A percentile compares a stretch with the other conserved stretches of the same genome.
Conservation (phyloP, 2,329 filamentous ascomycete species). For the Akanthomyces lecanii region DNA sequence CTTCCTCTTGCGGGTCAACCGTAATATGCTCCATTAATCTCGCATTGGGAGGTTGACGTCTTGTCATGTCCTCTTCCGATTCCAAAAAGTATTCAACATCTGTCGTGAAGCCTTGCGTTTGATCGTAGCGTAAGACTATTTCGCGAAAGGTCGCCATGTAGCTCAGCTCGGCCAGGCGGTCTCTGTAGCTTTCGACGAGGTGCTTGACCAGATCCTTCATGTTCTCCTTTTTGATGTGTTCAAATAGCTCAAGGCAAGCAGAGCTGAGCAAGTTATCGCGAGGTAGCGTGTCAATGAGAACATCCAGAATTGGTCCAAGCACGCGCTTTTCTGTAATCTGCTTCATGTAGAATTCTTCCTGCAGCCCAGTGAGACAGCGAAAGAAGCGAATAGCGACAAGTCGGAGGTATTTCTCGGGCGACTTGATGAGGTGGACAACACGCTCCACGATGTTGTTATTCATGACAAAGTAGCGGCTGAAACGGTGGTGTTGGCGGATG, state of each 20-base stretch:
- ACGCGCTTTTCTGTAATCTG: constrained; percentile 78
- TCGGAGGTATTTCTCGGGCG: constrained; percentile 86
- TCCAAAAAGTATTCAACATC: constrained; percentile 68
- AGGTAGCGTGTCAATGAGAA: constrained; percentile 80
- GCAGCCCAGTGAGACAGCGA: constrained; percentile 75
- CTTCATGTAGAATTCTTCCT: constrained; percentile 87
- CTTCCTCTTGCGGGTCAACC: constrained; percentile 79
- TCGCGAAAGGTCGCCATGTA: constrained; percentile 83
- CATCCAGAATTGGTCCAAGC: constrained; percentile 78
- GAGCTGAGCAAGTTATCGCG: constrained; percentile 92
- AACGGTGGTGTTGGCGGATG: constrained; percentile 79
- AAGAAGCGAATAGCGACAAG: constrained; percentile 92
- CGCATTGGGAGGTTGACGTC: constrained; percentile 39
- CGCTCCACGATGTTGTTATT: constrained; percentile 72
- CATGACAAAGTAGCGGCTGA: constrained; percentile 84
- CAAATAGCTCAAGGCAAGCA: constrained; percentile 89
- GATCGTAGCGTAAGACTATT: constrained; percentile 73
- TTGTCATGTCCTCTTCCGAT: constrained; percentile 55
- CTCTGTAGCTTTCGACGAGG: constrained; percentile 77
- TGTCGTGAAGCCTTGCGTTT: constrained; percentile 63
- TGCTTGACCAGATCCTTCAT: constrained; percentile 79
- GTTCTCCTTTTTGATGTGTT: constrained; percentile 78
- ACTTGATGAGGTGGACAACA: constrained; percentile 76
- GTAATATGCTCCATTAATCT: constrained; percentile 68
- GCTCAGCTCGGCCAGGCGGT: constrained; percentile 68